Percentiles rank a stretch among this genome's conserved stretches.
These are phyloP conservation scores for Aspergillus carbonarius DNA, from an alignment of 2,329 filamentous ascomycete genomes.

Conservation along the genomic window DNA sequence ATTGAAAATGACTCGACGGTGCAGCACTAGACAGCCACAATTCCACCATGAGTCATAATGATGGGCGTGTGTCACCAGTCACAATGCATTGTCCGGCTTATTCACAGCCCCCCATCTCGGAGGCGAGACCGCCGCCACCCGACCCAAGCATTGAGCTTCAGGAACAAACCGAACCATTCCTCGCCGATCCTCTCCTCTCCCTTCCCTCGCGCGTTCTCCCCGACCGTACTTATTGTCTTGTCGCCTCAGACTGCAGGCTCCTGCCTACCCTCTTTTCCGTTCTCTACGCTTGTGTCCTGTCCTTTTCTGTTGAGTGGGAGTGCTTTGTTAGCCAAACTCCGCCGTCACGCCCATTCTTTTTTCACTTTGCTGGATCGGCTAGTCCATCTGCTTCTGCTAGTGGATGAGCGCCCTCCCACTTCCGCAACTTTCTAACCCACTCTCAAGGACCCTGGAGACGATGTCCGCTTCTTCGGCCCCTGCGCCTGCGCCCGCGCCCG, in stretches of 20 bases:
- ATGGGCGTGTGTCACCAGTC: background rate
- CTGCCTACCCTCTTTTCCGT: background rate
- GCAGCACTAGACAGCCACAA: background rate
- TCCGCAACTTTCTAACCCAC: background rate
- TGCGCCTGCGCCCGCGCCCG: conserved; percentile 10
- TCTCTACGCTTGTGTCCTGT: background rate
- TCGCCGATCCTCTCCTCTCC: background rate
- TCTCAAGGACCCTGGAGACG: conserved; percentile 8
- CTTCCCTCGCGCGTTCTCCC: background rate
- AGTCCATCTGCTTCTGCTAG: background rate
- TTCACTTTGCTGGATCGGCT: background rate
- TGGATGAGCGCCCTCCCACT: conserved; percentile 14
- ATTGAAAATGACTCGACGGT: conserved; percentile 4
- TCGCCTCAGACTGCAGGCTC: background rate
- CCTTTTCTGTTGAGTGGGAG: background rate
- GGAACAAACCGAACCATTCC: background rate
- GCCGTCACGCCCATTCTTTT: no score
- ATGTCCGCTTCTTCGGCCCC: conserved; percentile 19
- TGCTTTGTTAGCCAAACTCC: background rate
- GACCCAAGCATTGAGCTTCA: conserved; percentile 1
- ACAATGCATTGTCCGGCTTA: background rate
- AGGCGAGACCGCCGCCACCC: conserved; percentile 5
- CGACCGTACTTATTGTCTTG: background rate
- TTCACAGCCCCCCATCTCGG: background rate
- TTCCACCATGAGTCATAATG: conserved; percentile 11